A percentile compares a stretch with the other conserved stretches of the same genome.
These are phyloP conservation scores for Saraca asoca DNA, from an alignment of 331 rosid species.

Conservation along the genomic window DNA sequence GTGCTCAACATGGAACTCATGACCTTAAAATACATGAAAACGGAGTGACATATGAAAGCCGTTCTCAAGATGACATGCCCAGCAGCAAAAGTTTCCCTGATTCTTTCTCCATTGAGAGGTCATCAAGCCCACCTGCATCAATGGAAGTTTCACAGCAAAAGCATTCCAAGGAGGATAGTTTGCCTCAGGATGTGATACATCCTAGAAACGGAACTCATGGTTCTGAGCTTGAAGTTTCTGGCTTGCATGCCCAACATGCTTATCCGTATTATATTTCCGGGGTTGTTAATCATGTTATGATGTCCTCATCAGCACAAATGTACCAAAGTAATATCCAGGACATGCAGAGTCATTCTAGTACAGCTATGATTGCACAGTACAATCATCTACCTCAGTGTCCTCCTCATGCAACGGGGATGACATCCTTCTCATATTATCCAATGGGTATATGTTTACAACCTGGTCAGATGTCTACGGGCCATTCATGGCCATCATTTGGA, in stretches of 20 bases:
- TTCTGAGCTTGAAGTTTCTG: constrained; percentile 49
- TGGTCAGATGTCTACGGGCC: constrained; percentile 70
- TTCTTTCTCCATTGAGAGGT: constrained; percentile 84
- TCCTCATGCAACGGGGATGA: constrained; percentile 69
- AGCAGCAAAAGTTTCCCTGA: constrained; percentile 63
- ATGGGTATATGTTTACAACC: constrained; percentile 69
- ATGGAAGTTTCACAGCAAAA: constrained; percentile 58
- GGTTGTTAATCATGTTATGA: constrained; percentile 68
- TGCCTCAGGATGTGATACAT: constrained; percentile 45
- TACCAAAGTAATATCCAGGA: constrained; percentile 75
- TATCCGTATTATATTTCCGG: constrained; percentile 80
- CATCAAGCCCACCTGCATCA: constrained; percentile 75
- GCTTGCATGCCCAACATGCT: constrained; percentile 56
- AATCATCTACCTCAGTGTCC: constrained; percentile 70
- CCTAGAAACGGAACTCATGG: constrained; percentile 54
- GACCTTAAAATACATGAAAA: constrained; percentile 51
- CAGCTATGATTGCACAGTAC: constrained; percentile 69
- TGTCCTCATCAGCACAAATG: constrained; percentile 62
- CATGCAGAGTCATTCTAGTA: constrained; percentile 57
- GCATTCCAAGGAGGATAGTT: constrained; percentile 48
- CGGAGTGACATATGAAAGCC: constrained; percentile 65
- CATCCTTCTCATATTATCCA: constrained; percentile 74
- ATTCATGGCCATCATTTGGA: constrained; percentile 75
- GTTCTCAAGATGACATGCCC: constrained; percentile 71
- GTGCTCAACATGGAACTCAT: constrained; percentile 45